Base-by-base conservation (phyloP, 768 basidiomycete species). In the Mrakia hoshinonis region DNA sequence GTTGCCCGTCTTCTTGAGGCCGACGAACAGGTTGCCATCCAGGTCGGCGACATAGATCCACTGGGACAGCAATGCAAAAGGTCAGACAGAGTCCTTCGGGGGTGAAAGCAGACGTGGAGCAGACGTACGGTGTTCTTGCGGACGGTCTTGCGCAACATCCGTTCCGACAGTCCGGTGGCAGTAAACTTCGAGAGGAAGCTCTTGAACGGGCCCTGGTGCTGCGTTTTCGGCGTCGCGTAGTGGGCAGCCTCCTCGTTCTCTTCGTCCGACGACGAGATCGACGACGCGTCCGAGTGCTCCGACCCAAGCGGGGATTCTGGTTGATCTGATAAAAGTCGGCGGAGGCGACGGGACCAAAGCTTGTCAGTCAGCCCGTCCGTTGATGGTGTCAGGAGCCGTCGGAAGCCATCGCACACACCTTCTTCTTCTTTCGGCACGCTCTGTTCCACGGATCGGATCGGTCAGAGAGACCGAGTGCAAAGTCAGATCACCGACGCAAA, bases 1-100 rank as follows among this genome's bases (percentile, higher is more conserved):
- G 4, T 79, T 79, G 7, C 87, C 87, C 12, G 85, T 84, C 47
- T 75, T 81, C 81, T 89, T 88, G 74, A 89, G 86, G 0, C 86
- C 87, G 60, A 89, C 81, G 77, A 85, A 89, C 9, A 72, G 85
- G 73, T 9, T 55, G 61, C 24, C 63, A 2, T 62, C 38, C 66
- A 68, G 39, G n/a, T 63, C 74, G 38, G 85, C 81, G 11, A 86
- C 85, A 77, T 87, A 88, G 43, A 89, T 87, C 87, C 87, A 88
- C 3, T 86, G 87, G 77, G 24, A 22, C 36, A 3, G 18, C 60
- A n/a, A 20, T n/a, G n/a, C n/a, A 39, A 62, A 39, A 18, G 24
- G 29, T 31, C 55, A 31, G 55, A 29, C 55, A 29, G 22, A 18
- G 49, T 38, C 1, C 24, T 31, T n/a, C 4, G 20, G n/a, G 0